Evolutionary conservation across 257 asterid genomes (phyloP).

Genomic region (Buddleja alternifolia): DNA sequence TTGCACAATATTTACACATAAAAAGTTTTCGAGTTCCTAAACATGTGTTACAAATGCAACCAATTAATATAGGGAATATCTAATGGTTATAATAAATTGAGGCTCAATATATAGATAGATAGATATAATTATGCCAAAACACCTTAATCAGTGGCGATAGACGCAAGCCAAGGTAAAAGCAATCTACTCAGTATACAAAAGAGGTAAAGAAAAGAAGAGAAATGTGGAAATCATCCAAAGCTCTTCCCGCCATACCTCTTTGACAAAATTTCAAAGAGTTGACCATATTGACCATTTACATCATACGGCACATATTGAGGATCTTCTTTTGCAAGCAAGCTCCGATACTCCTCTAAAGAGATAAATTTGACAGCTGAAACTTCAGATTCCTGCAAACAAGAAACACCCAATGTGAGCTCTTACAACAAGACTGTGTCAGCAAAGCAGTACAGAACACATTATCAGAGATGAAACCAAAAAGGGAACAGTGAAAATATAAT

Average conservation of each 20-base stretch:
- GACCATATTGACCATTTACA: slow-evolving; percentile 69
- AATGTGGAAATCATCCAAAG: slow-evolving; percentile 12
- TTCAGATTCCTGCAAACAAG: slow-evolving; percentile 83
- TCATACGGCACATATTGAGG: slow-evolving; percentile 83
- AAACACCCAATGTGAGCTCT: slow-evolving; percentile 21
- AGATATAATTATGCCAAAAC: too few species aligned
- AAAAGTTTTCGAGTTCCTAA: slow-evolving; percentile 4
- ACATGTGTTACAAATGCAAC: neutral
- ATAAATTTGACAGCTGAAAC: slow-evolving; percentile 95
- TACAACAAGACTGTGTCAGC: slow-evolving; percentile 23
- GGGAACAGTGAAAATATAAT: neutral
- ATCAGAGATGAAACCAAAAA: neutral
- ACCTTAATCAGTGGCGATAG: too few species aligned
- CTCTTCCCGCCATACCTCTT: slow-evolving; percentile 60
- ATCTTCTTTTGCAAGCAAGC: slow-evolving; percentile 75
- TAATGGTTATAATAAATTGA: too few species aligned
- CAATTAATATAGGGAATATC: slow-evolving; percentile 2
- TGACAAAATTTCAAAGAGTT: slow-evolving; percentile 74
- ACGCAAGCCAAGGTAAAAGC: neutral
- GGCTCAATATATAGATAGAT: too few species aligned
- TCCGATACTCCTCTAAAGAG: slow-evolving; percentile 69
- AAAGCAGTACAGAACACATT: slow-evolving; percentile 24
- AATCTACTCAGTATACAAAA: slow-evolving; percentile 12
- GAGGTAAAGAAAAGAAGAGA: slow-evolving; percentile 16
- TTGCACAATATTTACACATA: neutral